Evolutionary conservation across 1,139 yeast species (phyloP).

Genomic region (Candida sp.): DNA sequence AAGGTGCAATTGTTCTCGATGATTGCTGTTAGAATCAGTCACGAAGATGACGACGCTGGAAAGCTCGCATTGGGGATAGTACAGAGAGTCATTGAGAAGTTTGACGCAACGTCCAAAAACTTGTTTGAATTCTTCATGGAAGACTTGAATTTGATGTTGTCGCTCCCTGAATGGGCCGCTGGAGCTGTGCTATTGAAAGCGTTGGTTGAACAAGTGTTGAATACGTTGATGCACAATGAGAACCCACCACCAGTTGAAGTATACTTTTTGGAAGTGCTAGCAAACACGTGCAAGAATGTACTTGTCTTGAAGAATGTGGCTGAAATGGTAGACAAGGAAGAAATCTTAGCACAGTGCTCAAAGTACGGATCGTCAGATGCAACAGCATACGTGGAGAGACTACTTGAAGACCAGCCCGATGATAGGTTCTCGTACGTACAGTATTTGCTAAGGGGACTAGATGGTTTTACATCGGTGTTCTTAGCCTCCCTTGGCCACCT

Average conservation of each 20-base stretch:
- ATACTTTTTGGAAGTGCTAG: slow-evolving; percentile 14
- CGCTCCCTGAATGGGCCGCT: slow-evolving; percentile 65
- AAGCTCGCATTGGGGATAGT: neutral
- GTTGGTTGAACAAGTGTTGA: slow-evolving; percentile 3
- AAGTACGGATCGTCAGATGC: neutral
- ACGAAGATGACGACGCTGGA: neutral
- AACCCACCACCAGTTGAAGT: slow-evolving; percentile 9
- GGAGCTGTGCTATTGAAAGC: slow-evolving; percentile 35
- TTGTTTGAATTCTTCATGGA: slow-evolving; percentile 55
- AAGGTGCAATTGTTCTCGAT: slow-evolving; percentile 53
- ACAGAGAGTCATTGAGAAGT: neutral
- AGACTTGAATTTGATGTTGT: slow-evolving; percentile 55
- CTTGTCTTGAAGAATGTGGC: neutral
- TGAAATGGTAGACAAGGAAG: neutral
- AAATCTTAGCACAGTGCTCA: neutral
- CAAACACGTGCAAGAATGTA: slow-evolving; percentile 8
- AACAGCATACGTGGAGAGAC: neutral
- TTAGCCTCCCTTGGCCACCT: slow-evolving; percentile 51
- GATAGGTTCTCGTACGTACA: neutral
- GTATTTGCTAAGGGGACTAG: slow-evolving; percentile 20
- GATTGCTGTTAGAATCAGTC: slow-evolving; percentile 39
- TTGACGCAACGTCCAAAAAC: slow-evolving; percentile 26
- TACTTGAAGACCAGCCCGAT: neutral
- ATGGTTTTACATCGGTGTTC: slow-evolving; percentile 55
- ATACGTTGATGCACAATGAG: neutral